Percentiles rank a stretch among this genome's conserved stretches.
Evolutionary conservation across 768 basidiomycete genomes (phyloP).

Genomic region (Podaxis mareebaensis): DNA sequence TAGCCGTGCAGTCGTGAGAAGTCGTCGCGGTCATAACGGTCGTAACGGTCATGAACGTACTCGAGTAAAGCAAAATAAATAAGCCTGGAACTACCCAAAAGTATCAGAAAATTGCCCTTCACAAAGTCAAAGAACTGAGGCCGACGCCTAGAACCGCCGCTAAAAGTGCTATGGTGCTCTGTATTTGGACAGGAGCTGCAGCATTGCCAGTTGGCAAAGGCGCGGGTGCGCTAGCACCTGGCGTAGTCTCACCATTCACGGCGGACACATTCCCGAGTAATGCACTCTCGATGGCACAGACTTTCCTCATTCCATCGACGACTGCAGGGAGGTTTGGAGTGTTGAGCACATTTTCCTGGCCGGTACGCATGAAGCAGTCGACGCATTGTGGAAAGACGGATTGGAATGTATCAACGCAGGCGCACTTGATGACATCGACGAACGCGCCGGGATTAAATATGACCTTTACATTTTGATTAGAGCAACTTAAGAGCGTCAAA

Average conservation of each 20-base stretch:
- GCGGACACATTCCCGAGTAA: conserved; percentile 53
- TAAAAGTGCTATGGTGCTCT: not conserved
- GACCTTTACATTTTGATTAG: conserved; percentile 36
- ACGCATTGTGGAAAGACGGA: conserved; percentile 62
- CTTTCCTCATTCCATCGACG: conserved; percentile 47
- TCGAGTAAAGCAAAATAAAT: not conserved
- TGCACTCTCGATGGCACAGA: conserved; percentile 53
- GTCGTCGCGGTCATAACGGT: not conserved
- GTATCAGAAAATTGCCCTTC: not conserved
- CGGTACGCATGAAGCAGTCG: conserved; percentile 64
- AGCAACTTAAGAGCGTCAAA: not conserved
- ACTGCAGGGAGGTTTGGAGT: conserved; percentile 47
- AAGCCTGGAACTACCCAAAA: not conserved
- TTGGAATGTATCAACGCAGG: conserved; percentile 52
- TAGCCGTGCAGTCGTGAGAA: not conserved
- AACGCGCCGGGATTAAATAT: conserved; percentile 66
- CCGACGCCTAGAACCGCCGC: not conserved
- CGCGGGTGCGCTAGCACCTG: not conserved
- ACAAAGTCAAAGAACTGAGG: not conserved
- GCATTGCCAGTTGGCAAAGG: not conserved
- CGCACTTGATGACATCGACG: conserved; percentile 62
- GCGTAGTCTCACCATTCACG: conserved; percentile 31
- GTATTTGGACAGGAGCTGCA: not conserved
- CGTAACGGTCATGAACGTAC: not conserved
- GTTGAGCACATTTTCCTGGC: conserved; percentile 53